Evolutionary conservation across 2,329 filamentous ascomycete genomes (phyloP), one percentile per base, ranked within the genome.

Genomic region (Cladosporium oxysporum): DNA sequence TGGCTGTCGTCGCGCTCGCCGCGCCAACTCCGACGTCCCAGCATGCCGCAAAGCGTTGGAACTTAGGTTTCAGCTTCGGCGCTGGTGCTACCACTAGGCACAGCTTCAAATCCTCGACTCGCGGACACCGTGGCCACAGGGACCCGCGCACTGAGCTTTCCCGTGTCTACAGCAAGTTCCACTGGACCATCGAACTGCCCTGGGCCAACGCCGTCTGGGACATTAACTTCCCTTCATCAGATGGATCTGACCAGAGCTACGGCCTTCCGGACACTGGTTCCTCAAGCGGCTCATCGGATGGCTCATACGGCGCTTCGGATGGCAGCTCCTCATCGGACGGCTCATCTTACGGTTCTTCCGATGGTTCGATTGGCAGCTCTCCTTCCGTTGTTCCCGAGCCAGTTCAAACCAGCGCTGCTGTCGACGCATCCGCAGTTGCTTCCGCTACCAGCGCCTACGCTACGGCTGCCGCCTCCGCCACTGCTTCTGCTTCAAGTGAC

Each of bases 131-230:
- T 69, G 57, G 71, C 84, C 69, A 86, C 85, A 80, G 81, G 65
- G 83, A 90, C 79, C 88, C 89, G n/a, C 81, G 83, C 7, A 75
- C 79, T 66, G 88, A 89, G 60, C 82, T 93, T 70, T 78, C 84
- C 60, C 90, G 87, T 78, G 86, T 89, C 18, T 89, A 90, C 76
- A 79, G 82, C 71, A 93, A 93, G 76, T 92, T 85, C 76, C 84
- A 85, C 68, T 73, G 73, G 72, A 63, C 69, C 37, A 64, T 72
- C 65, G 67, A 70, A 59, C 57, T 60, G 26, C 23, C 62, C 11
- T 49, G 28, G 37, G 29, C 21, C n/a, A 33, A n/a, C 35, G 18
- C 29, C 12, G 18, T 49, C 18, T 18, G 33, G 10, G 55, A 37
- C 23, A 7, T 67, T 63, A 63, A 69, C 31, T 63, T 65, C 23